Evolutionary conservation across 2,329 filamentous ascomycete genomes (phyloP).

Genomic region (Penicillium sp.): DNA sequence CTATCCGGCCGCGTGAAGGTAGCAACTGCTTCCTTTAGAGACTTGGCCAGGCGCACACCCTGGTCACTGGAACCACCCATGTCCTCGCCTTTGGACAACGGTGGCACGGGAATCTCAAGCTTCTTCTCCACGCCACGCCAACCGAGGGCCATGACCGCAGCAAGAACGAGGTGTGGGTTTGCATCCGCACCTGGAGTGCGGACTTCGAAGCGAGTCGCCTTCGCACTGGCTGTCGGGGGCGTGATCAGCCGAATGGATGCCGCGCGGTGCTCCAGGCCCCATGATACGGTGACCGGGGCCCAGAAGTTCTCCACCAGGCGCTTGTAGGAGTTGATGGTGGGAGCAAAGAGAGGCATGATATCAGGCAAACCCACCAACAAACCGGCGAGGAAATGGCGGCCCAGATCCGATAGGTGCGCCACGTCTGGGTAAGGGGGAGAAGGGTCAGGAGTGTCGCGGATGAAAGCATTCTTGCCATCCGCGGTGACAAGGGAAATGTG

Average conservation of each 20-base stretch:
- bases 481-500: conserved; percentile 86
- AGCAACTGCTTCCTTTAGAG: conserved; percentile 79
- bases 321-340: conserved; percentile 98
- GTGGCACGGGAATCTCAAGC: conserved; percentile 79
- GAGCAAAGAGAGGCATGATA: conserved; percentile 93
- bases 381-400: conserved; percentile 91
- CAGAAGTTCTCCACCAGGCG: conserved; percentile 98
- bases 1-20: conserved; percentile 79
- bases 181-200: conserved; percentile 93
- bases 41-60: conserved; percentile 81
- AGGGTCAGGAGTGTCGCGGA: conserved; percentile 72
- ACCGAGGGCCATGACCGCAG: conserved; percentile 84
- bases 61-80: conserved; percentile 74
- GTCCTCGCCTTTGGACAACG: conserved; percentile 82
- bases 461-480: conserved; percentile 83
- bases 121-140: conserved; percentile 94
- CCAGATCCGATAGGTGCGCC: conserved; percentile 80
- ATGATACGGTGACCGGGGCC: conserved; percentile 96
- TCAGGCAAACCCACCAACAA: conserved; percentile 87
- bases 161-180: conserved; percentile 85
- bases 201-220: conserved; percentile 89
- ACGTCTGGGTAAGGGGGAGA: conserved; percentile 77
- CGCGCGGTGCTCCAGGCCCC: conserved; percentile 93
- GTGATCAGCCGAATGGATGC: conserved; percentile 89
- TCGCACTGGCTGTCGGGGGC: conserved; percentile 81